Conservation (phyloP, 306 rosid species). For the Mucuna pruriens region DNA sequence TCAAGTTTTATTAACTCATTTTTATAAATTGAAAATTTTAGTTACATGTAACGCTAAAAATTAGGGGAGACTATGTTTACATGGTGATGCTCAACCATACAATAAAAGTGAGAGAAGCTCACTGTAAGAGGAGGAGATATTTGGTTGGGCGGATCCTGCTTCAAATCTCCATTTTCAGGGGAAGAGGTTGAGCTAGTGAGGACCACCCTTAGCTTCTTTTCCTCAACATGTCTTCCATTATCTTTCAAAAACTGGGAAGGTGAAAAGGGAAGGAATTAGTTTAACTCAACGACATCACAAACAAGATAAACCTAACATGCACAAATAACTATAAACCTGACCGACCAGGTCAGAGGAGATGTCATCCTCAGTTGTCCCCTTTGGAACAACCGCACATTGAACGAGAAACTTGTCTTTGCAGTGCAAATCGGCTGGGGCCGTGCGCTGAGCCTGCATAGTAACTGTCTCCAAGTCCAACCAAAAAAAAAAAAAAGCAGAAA, state of each 20-base stretch:
- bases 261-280: background rate
- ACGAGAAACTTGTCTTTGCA: conserved; percentile 91
- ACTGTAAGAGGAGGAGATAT: conserved; percentile 58
- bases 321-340: conserved; percentile 1
- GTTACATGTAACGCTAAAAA: too few relatives aligned
- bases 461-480: conserved; percentile 59
- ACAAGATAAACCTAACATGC: background rate
- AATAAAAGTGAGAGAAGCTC: background rate
- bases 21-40: too few relatives aligned
- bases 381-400: conserved; percentile 64
- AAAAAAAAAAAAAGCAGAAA: too few relatives aligned
- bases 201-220: conserved; percentile 70
- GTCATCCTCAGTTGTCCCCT: conserved; percentile 61
- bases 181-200: conserved; percentile 59
- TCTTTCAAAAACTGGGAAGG: conserved; percentile 69
- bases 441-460: conserved; percentile 80
- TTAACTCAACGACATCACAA: background rate
- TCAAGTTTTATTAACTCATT: too few relatives aligned
- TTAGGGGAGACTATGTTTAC: too few relatives aligned
- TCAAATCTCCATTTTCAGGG: conserved; percentile 60
- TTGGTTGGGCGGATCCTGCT: conserved; percentile 57
- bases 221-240: conserved; percentile 59
- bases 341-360: conserved; percentile 57
- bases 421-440: conserved; percentile 59
- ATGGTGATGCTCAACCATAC: too few relatives aligned